A percentile compares a stretch with the other conserved stretches of the same genome.
phyloP scores from a whole-genome alignment of 495 filamentous ascomycete genomes.

The Pyronema omphalodes region DNA sequence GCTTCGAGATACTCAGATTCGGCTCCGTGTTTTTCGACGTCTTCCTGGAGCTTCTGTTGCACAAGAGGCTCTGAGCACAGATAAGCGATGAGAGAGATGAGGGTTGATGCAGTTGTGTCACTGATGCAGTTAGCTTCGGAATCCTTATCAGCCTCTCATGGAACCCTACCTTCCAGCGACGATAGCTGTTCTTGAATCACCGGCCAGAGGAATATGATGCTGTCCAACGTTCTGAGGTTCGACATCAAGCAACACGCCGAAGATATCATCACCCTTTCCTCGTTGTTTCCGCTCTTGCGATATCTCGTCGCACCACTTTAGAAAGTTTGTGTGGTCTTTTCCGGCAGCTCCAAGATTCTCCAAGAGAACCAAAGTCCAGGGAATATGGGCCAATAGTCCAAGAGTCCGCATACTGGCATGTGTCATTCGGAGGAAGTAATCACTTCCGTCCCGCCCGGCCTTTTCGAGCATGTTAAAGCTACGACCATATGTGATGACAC shows the following conservation, averaged over 20 bases:
- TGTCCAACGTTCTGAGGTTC: background rate
- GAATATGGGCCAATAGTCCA: background rate
- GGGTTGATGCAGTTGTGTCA: constrained; percentile 6
- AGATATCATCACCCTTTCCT: constrained; percentile 3
- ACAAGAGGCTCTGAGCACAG: background rate
- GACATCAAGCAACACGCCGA: constrained; percentile 6
- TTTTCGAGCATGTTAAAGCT: constrained; percentile 19
- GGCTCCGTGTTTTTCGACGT: background rate
- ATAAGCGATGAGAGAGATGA: constrained; percentile 7
- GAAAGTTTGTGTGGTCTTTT: constrained; percentile 1
- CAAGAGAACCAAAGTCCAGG: constrained; percentile 3
- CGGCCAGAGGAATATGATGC: constrained; percentile 3
- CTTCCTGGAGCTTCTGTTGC: constrained; percentile 1
- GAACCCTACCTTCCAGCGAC: constrained; percentile 7
- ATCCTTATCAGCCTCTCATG: background rate
- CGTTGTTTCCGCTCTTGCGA: constrained; percentile 2
- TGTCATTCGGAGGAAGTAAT: constrained; percentile 6
- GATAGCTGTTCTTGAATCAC: constrained; percentile 3
- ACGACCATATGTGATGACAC: constrained; percentile 21
- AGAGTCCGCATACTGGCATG: constrained; percentile 3
- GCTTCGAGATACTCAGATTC: constrained; percentile 27
- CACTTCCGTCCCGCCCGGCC: constrained; percentile 6
- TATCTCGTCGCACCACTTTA: constrained; percentile 4
- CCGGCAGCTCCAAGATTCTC: constrained; percentile 3
- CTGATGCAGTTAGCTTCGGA: background rate